Evolutionary conservation across 495 filamentous ascomycete species (phyloP).

Genomic region (Aspergillus ellipticus): DNA sequence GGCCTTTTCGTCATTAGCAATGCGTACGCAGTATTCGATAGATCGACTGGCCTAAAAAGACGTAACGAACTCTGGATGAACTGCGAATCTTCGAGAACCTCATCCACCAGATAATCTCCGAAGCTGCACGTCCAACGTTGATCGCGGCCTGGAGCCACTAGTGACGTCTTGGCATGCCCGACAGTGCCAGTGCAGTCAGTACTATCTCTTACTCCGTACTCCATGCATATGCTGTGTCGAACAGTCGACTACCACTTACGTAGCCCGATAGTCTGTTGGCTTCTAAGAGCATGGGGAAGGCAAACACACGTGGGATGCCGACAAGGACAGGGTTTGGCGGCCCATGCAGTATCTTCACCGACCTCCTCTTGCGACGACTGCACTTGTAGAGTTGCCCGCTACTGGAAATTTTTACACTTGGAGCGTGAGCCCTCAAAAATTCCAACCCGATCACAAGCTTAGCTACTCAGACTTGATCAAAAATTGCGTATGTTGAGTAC

Average conservation of each 20-base stretch:
- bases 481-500: too few species aligned
- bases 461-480: too few species aligned
- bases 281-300: not conserved
- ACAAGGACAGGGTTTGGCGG: not conserved
- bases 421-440: too few species aligned
- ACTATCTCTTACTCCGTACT: not conserved
- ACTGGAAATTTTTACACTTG: too few species aligned
- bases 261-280: not conserved
- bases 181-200: not conserved
- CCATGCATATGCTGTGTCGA: not conserved
- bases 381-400: too few species aligned
- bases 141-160: not conserved
- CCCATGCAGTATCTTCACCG: too few species aligned
- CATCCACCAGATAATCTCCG: not conserved
- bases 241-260: not conserved
- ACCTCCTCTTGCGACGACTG: too few species aligned
- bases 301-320: not conserved
- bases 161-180: not conserved
- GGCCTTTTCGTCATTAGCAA: too few species aligned
- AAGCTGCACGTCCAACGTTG: not conserved
- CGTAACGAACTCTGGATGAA: not conserved
- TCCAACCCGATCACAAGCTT: too few species aligned
- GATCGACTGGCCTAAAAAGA: too few species aligned
- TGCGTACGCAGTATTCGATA: not conserved
- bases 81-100: not conserved